phyloP scores from a whole-genome alignment of 1,139 yeast species.

The Arxiozyma bovina region DNA sequence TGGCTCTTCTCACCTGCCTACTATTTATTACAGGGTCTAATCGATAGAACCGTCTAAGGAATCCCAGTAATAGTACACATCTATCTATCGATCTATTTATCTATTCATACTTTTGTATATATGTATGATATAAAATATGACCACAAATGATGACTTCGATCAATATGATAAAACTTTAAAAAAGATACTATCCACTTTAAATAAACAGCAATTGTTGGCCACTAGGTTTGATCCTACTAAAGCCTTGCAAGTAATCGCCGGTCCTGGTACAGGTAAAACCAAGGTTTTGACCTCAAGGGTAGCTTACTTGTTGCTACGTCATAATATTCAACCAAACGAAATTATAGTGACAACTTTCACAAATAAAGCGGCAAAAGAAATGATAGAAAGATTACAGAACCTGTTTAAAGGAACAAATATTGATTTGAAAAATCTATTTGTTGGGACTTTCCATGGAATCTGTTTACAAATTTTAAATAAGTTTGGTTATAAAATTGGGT shows the following conservation, averaged over 20 bases:
- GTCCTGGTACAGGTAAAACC: conserved; percentile 89
- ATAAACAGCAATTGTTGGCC: conserved; percentile 51
- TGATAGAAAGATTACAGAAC: conserved; percentile 48
- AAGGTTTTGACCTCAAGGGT: conserved; percentile 72
- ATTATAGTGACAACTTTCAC: conserved; percentile 86
- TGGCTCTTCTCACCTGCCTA: too few species aligned
- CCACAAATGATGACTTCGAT: neutral
- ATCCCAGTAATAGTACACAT: too few species aligned
- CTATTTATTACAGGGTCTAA: too few species aligned
- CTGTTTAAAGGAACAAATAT: conserved; percentile 38
- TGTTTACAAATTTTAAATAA: conserved; percentile 52
- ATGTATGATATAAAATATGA: neutral
- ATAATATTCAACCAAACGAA: conserved; percentile 45
- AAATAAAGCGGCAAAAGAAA: conserved; percentile 80
- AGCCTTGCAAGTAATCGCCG: conserved; percentile 74
- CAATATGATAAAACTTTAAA: conserved; percentile 2
- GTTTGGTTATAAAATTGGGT: conserved; percentile 47
- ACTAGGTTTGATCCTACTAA: conserved; percentile 45
- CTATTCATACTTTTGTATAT: too few species aligned
- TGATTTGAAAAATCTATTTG: conserved; percentile 38
- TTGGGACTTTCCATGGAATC: conserved; percentile 85
- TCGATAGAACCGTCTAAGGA: too few species aligned
- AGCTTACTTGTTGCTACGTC: conserved; percentile 51
- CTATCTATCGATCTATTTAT: neutral
- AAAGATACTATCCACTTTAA: conserved; percentile 34